A percentile compares a stretch with the other conserved stretches of the same genome.
Evolutionary conservation across 2,329 filamentous ascomycete species (phyloP).

Genomic region (Colletotrichum spaethianum): DNA sequence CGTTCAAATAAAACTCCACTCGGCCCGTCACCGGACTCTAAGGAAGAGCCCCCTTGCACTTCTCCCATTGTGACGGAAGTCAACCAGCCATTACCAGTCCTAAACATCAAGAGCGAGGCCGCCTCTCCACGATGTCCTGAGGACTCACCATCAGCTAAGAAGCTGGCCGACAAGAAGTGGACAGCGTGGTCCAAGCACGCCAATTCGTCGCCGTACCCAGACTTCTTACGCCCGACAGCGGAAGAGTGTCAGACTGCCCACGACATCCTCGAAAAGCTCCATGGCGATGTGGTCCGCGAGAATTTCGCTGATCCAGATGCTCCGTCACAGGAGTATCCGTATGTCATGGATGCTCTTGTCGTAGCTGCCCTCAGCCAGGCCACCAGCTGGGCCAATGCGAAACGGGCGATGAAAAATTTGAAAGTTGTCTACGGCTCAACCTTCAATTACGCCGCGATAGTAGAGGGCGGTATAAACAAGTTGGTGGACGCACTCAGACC

Average conservation of each 20-base stretch:
- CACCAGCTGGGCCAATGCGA: constrained; percentile 27
- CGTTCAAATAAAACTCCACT: not conserved
- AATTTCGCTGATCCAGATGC: constrained; percentile 18
- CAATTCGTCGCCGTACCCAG: constrained; percentile 8
- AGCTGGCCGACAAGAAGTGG: constrained; percentile 16
- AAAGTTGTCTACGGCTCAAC: constrained; percentile 24
- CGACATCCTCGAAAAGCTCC: constrained; percentile 12
- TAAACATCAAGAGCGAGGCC: not conserved
- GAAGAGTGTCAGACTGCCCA: constrained; percentile 1
- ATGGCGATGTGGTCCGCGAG: constrained; percentile 19
- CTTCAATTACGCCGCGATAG: constrained; percentile 19
- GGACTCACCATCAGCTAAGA: not conserved
- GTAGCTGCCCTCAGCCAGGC: constrained; percentile 29
- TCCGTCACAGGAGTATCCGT: not conserved
- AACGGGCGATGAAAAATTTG: constrained; percentile 30
- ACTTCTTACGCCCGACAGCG: constrained; percentile 2
- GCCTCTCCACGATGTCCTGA: not conserved
- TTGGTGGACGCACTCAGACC: constrained; percentile 15
- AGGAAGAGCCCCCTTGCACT: not conserved
- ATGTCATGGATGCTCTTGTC: constrained; percentile 31
- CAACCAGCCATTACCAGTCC: not conserved
- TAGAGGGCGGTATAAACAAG: constrained; percentile 22
- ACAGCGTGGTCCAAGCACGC: constrained; percentile 11
- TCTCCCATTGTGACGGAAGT: not conserved
- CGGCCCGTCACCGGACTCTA: not conserved